A percentile compares a stretch with the other conserved stretches of the same genome.
These are phyloP conservation scores for Radiomyces spectabilis DNA, from an alignment of 192 early-diverging fungal species.

Conservation along the genomic window DNA sequence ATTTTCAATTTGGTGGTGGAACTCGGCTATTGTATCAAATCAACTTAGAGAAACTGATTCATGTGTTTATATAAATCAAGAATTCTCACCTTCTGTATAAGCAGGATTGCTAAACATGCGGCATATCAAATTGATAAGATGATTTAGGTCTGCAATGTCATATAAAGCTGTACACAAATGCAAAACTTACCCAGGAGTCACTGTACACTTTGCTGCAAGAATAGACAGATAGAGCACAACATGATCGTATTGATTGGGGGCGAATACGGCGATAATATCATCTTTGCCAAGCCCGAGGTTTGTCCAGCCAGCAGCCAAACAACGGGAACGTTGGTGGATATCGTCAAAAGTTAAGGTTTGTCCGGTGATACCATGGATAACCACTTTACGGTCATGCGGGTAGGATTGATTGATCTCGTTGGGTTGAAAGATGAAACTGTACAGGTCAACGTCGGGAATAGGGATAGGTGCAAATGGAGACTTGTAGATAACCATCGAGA, in stretches of 20 bases:
- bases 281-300: slow-evolving; percentile 55
- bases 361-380: slow-evolving; percentile 9
- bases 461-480: slow-evolving; percentile 1
- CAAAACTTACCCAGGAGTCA: slow-evolving; percentile 54
- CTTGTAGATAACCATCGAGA: slow-evolving; percentile 23
- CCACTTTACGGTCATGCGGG: background rate
- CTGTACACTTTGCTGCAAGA: slow-evolving; percentile 56
- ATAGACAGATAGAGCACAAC: slow-evolving; percentile 47
- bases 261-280: slow-evolving; percentile 61
- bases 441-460: slow-evolving; percentile 23
- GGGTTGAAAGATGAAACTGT: slow-evolving; percentile 6
- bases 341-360: slow-evolving; percentile 6
- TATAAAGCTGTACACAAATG: too few species aligned
- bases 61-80: slow-evolving; percentile 1
- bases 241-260: slow-evolving; percentile 67
- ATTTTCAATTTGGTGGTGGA: slow-evolving; percentile 70
- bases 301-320: slow-evolving; percentile 43
- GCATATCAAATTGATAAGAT: too few species aligned
- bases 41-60: background rate
- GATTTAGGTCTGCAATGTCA: too few species aligned
- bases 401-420: slow-evolving; percentile 3
- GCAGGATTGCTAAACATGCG: slow-evolving; percentile 51
- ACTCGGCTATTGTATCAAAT: slow-evolving; percentile 9
- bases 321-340: slow-evolving; percentile 4
- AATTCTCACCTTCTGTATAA: slow-evolving; percentile 62